Percentiles rank a stretch among this genome's conserved stretches.
Conservation (phyloP, 2,329 filamentous ascomycete genomes). For the Pezicula carpinea region DNA sequence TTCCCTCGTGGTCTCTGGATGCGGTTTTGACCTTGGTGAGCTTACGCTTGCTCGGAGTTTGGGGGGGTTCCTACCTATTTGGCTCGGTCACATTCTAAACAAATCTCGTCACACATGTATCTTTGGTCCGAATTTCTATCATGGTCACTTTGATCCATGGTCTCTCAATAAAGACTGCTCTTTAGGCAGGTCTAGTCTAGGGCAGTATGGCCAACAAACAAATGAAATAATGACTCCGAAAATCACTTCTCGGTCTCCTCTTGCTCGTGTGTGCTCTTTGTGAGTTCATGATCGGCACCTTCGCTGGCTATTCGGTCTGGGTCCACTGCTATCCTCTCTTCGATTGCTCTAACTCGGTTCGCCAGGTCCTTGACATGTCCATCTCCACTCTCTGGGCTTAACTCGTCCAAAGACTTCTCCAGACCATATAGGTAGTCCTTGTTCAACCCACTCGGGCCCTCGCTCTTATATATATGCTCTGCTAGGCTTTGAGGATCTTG, state of each 20-base stretch:
- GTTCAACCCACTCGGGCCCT: constrained; percentile 84
- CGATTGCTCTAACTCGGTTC: constrained; percentile 61
- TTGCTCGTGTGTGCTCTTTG: constrained; percentile 50
- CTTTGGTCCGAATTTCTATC: constrained; percentile 20
- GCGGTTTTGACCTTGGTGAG: constrained; percentile 24
- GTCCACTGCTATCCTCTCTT: constrained; percentile 28
- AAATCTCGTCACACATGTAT: constrained; percentile 18
- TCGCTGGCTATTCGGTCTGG: constrained; percentile 12
- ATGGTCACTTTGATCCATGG: constrained; percentile 26
- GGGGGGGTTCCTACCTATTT: constrained; percentile 22
- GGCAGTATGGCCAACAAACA: constrained; percentile 19
- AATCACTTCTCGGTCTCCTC: constrained; percentile 52
- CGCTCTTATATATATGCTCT: constrained; percentile 70
- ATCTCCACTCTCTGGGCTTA: constrained; percentile 76
- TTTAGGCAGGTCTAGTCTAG: constrained; percentile 25
- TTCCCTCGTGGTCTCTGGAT: constrained; percentile 29
- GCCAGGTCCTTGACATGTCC: constrained; percentile 82
- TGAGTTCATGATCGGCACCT: constrained; percentile 33
- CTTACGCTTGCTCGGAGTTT: constrained; percentile 30
- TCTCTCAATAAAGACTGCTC: constrained; percentile 21
- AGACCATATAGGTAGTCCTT: constrained; percentile 82
- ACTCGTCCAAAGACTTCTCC: constrained; percentile 65
- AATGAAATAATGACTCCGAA: constrained; percentile 25
- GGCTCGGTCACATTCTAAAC: constrained; percentile 22
- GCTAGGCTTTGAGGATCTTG: constrained; percentile 77